Base-by-base conservation (phyloP, 331 rosid genomes). In the Cydonia oblonga region DNA sequence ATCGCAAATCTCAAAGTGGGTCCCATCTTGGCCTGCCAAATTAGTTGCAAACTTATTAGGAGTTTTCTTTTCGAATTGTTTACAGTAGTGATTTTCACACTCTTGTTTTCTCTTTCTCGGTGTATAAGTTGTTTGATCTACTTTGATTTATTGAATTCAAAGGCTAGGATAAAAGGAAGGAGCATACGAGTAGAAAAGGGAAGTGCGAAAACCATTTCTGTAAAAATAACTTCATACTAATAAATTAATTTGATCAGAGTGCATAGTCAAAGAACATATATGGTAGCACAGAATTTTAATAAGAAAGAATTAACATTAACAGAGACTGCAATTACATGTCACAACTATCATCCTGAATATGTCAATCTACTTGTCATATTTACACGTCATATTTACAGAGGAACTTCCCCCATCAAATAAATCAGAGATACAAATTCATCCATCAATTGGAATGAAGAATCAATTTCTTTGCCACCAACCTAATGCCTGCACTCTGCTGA, bases 401-500 rank as follows among this genome's bases (percentile, higher is more conserved):
- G 11, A 22, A 49, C 54, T 44, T 29, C 52, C 38, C 44, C 2
- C 44, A 19, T 7, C 40, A 49, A 67, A 54, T 25, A 71, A 70
- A 73, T 67, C 51, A 44, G 76, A 62, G 18, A 80, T 33, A 15
- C 23, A 70, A 14, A 40, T 64, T 42, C 70, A 77, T 56, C 69
- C 30, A 76, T 80, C 78, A 74, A 40, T 69, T 78, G 72, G 85
- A 74, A 80, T 83, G 89, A 79, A 95, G 87, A 59, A 87, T 80
- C 92, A 89, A 73, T 80, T 83, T 91, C 68, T 85, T 81, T 26
- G 96, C 84, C 79, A 89, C 96, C 89, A 89, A 75, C 52, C 84
- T 84, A 69, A 95, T 85, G 83, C 97, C 99, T 65, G 99, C 97
- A 66, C 77, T 83, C 83, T 91, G 96, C 77, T 81, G 90, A 84